Evolutionary conservation across 1,284 basidiomycete genomes (phyloP).

Genomic region (Earliella scabrosa): DNA sequence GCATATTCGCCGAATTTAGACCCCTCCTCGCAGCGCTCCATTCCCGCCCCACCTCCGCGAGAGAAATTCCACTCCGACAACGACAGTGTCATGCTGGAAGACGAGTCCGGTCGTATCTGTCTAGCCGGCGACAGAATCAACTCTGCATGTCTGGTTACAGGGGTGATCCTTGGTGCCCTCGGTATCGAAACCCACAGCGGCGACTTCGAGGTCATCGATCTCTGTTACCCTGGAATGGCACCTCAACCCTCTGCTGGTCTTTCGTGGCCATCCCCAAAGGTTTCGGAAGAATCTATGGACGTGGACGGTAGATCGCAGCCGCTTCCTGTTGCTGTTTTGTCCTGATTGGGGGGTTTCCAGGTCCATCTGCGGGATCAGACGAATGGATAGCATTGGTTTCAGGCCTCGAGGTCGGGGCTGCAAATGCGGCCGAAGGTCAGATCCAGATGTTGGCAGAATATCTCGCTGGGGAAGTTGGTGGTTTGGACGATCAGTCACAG

Average conservation of each 20-base stretch:
- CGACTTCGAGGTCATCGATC: constrained; percentile 94
- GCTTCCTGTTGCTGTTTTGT: no score
- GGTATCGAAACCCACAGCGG: constrained; percentile 90
- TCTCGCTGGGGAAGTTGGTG: constrained; percentile 85
- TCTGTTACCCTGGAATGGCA: constrained; percentile 85
- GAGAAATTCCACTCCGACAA: constrained; percentile 78
- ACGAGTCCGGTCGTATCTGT: constrained; percentile 91
- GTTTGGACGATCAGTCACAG: constrained; percentile 62
- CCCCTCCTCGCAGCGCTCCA: constrained; percentile 68
- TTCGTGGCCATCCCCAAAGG: constrained; percentile 32
- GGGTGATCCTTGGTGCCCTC: constrained; percentile 88
- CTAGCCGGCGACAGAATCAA: constrained; percentile 77
- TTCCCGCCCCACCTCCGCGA: constrained; percentile 80
- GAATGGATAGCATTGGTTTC: constrained; percentile 86
- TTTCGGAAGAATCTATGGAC: constrained; percentile 43
- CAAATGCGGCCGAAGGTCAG: constrained; percentile 70
- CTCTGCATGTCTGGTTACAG: constrained; percentile 77
- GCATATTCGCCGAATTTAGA: not conserved
- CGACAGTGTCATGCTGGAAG: constrained; percentile 91
- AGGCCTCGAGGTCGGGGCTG: constrained; percentile 75
- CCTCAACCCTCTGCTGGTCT: constrained; percentile 47
- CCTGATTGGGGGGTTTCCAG: no score
- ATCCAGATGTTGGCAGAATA: constrained; percentile 88
- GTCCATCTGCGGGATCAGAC: constrained; percentile 39
- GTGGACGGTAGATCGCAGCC: constrained; percentile 46